Conservation (phyloP, 176 grass and related monocot species). For the Panicum miliaceum region DNA sequence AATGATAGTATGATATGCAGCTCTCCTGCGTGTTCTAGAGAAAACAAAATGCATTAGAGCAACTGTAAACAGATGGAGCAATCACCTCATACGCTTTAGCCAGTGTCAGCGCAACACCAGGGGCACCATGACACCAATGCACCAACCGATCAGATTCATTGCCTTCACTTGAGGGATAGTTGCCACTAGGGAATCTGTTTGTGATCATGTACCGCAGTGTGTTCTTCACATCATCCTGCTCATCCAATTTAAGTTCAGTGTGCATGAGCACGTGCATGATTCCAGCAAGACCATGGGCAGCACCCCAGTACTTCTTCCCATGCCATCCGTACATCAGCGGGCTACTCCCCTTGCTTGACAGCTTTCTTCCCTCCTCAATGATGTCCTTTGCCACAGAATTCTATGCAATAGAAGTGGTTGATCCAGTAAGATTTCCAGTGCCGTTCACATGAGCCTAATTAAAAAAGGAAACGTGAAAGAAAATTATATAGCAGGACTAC, state of each 20-base stretch:
- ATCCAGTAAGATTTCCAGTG: constrained; percentile 13
- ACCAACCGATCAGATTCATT: constrained; percentile 61
- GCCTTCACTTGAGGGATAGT: constrained; percentile 77
- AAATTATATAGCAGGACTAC: not conserved
- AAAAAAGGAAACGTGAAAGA: constrained; percentile 5
- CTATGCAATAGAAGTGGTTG: constrained; percentile 43
- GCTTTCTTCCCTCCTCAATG: constrained; percentile 73
- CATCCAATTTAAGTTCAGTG: constrained; percentile 58
- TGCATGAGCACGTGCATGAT: constrained; percentile 90
- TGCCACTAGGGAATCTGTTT: constrained; percentile 73
- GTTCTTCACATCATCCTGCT: constrained; percentile 71
- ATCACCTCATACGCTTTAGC: constrained; percentile 75
- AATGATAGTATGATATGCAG: not conserved
- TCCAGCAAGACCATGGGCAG: constrained; percentile 86
- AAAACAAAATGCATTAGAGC: not conserved
- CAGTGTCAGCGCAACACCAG: constrained; percentile 79
- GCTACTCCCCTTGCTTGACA: constrained; percentile 57
- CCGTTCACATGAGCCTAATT: constrained; percentile 9
- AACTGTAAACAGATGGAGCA: not conserved
- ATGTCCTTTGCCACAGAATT: constrained; percentile 63
- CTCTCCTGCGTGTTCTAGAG: not conserved
- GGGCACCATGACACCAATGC: constrained; percentile 97
- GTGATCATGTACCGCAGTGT: constrained; percentile 83
- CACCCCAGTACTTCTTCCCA: constrained; percentile 88
- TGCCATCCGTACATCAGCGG: constrained; percentile 92